Evolutionary conservation across 192 early-diverging fungal genomes (phyloP), one percentile per base, ranked within the genome.

Genomic region (Coemansia sp.): DNA sequence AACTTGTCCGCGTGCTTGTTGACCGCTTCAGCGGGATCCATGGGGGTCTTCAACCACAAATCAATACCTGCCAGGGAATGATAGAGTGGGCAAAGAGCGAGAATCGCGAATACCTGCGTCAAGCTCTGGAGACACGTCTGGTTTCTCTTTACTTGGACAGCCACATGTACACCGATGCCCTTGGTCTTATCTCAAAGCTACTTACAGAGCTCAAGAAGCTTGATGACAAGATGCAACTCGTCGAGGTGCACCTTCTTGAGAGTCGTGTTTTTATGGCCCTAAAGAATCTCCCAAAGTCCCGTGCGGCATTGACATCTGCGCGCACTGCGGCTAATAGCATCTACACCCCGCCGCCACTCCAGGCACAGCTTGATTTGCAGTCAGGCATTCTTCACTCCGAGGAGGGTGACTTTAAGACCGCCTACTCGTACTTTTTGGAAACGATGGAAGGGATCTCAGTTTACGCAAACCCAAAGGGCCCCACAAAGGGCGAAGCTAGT

Each of bases 361-460:
- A 99, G 73, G 97, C 97, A 10, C 86, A 87, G 31, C 85, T 99
- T 51, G 97, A 99, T 80, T 88, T 98, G 88, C 96, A 98, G 82
- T 95, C 93, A 13, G 97, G 97, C 63, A 94, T 95, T 53, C 84
- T 98, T 63, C 96, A 99, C 69, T 90, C 95, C 31, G 96, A 99
- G 69, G 96, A 98, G 70, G 96, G 97, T 79, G 97, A 99, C 71
- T 99, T 95, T 76, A 98, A 98, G 82, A 99, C 96, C 12, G 96
- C 92, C 64, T 95, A 92, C 68, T 98, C 96, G 51, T 99, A 98
- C 86, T 99, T 99, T 83, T 98, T 95, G 67, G 97, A 99, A 78
- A 95, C 95, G 4, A 86, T 98, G 68, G 97, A 99, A 70, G 94
- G 93, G 5, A 94, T 90, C 67, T 87, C 94, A 8, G 70, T 66